Base-by-base conservation (phyloP, 2,329 filamentous ascomycete genomes). In the Remersonia thermophila region DNA sequence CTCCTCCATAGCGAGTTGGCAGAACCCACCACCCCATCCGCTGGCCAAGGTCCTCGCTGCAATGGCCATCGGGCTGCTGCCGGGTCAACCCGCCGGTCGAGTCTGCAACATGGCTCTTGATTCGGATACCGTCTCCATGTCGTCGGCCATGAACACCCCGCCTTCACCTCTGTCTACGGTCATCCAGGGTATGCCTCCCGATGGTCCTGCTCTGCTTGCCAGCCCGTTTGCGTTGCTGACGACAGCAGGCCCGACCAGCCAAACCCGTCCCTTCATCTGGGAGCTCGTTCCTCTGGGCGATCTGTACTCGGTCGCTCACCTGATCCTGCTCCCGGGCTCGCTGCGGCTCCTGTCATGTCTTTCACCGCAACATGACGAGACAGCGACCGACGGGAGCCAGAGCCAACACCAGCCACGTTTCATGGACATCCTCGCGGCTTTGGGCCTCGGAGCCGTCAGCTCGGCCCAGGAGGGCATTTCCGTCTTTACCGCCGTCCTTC, bases 401-500 rank as follows among this genome's bases (percentile, higher is more conserved):
- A 23, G 5, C 20, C 20, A 23, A 9, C 20, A 6, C 20, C 20
- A 23, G 9, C 20, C 20, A 5, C 20, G 29, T 10, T 33, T 43
- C 8, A 17, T 31, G 18, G 30, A 37, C 3, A 30, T 40, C 12
- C 37, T 47, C 18, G 17, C 36, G 2, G 30, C 18, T 20, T 28
- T 41, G 8, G 40, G 44, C 16, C 38, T 47, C 14, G 44, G 41
- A 12, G 27, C 36, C 11, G 12, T 35, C 33, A 38, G 33, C 6
- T n/a, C 38, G 11, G 23, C 28, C 15, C n/a, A n/a, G n/a, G n/a
- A n/a, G n/a, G 38, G 39, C 7, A 37, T 49, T 13, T 40, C 47
- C 2, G 31, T 44, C 11, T 46, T 46, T 32, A 48, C 47, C 1
- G 32, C 43, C 32, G 38, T 50, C 15, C 33, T 50, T 4, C 44